phyloP scores from a whole-genome alignment of 1,284 basidiomycete species.

The Rhizoctonia solani region DNA sequence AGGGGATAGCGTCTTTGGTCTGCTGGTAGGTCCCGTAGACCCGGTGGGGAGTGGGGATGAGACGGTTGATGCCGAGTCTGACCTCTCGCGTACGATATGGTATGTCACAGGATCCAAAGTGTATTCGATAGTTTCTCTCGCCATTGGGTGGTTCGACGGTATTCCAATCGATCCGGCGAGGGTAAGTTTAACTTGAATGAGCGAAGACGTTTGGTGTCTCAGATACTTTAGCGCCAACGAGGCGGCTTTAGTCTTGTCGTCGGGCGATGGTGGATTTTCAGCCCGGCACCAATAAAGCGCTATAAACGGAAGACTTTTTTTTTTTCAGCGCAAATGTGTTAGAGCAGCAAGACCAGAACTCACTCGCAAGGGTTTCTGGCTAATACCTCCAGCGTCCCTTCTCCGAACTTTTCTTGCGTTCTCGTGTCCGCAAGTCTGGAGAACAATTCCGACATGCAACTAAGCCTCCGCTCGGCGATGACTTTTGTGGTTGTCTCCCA shows the following conservation, averaged over 20 bases:
- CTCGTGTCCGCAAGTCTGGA: not conserved
- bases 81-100: not conserved
- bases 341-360: not conserved
- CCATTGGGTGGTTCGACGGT: slow-evolving; percentile 33
- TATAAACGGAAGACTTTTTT: slow-evolving; percentile 11
- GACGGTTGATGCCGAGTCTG: not conserved
- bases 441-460: slow-evolving; percentile 1
- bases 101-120: slow-evolving; percentile 6
- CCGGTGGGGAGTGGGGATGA: not conserved
- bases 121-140: not conserved
- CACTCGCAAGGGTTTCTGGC: slow-evolving; percentile 17
- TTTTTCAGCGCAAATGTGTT: not conserved
- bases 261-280: not conserved
- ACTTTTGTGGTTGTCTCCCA: slow-evolving; percentile 36
- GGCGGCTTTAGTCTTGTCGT: not conserved
- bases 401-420: not conserved
- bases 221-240: not conserved
- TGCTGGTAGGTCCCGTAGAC: no score
- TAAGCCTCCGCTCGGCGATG: slow-evolving; percentile 36
- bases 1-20: not conserved
- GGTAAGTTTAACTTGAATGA: slow-evolving; percentile 16
- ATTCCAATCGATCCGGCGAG: slow-evolving; percentile 35
- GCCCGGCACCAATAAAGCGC: slow-evolving; percentile 34
- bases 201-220: not conserved
- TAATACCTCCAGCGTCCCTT: not conserved